A percentile compares a stretch with the other conserved stretches of the same genome.
These are phyloP conservation scores for Rachicladosporium sp. DNA, from an alignment of 2,329 filamentous ascomycete species.

Conservation along the genomic window DNA sequence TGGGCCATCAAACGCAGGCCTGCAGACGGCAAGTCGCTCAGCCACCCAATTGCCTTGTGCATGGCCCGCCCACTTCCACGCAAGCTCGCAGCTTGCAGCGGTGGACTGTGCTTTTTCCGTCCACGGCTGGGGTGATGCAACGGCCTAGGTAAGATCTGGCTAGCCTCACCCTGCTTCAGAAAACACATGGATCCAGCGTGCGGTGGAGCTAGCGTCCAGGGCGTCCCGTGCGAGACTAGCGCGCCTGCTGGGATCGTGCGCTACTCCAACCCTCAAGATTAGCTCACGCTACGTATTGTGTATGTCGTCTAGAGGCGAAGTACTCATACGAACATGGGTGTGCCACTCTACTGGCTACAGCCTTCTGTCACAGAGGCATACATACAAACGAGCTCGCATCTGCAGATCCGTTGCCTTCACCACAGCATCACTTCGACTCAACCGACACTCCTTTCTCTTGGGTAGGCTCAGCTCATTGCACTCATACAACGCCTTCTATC, in stretches of 20 bases:
- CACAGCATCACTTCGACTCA: neutral
- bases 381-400: slow-evolving; percentile 3
- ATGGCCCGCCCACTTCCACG: slow-evolving; percentile 5
- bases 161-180: slow-evolving; percentile 5
- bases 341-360: slow-evolving; percentile 5
- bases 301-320: slow-evolving; percentile 7
- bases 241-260: slow-evolving; percentile 4
- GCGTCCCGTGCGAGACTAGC: slow-evolving; percentile 4
- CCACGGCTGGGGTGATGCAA: slow-evolving; percentile 3
- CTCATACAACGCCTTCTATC: no score
- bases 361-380: slow-evolving; percentile 3
- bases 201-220: slow-evolving; percentile 6
- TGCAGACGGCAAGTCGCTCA: slow-evolving; percentile 5
- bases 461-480: no score
- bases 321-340: slow-evolving; percentile 6
- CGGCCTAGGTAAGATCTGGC: slow-evolving; percentile 2
- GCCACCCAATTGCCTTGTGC: slow-evolving; percentile 5
- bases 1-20: neutral
- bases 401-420: neutral
- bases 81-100: slow-evolving; percentile 3
- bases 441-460: no score
- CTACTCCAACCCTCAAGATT: slow-evolving; percentile 6
- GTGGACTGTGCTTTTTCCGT: slow-evolving; percentile 5
- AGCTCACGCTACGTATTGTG: slow-evolving; percentile 7
- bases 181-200: slow-evolving; percentile 3